Conservation (phyloP, 331 rosid genomes). For the Dryas integrifolia region DNA sequence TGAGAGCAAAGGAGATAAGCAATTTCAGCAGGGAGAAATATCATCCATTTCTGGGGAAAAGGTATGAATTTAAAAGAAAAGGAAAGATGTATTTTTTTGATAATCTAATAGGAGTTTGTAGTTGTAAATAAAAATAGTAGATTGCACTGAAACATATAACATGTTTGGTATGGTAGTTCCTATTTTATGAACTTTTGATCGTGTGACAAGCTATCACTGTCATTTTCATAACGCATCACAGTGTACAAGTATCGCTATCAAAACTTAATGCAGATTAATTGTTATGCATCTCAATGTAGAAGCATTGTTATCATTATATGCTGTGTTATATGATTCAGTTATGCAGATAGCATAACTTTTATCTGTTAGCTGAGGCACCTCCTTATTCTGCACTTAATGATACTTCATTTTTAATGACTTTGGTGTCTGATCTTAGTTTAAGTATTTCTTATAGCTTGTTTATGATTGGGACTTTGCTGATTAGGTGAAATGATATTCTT, state of each 20-base stretch:
- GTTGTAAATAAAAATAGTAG: not conserved
- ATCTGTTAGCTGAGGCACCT: too few species aligned
- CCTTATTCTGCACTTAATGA: too few species aligned
- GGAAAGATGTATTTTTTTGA: not conserved
- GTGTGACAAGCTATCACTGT: not conserved
- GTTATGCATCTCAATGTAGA: not conserved
- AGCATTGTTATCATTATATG: not conserved
- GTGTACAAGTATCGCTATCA: not conserved
- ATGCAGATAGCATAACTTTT: too few species aligned
- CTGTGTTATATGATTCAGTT: too few species aligned
- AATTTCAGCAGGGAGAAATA: constrained; percentile 36
- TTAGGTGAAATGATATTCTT: too few species aligned
- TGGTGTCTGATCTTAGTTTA: too few species aligned
- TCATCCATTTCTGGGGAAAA: constrained; percentile 37
- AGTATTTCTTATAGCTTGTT: too few species aligned
- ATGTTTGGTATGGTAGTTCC: not conserved
- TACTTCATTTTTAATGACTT: too few species aligned
- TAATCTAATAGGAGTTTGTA: not conserved
- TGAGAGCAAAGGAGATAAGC: constrained; percentile 31
- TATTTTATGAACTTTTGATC: not conserved
- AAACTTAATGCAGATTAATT: too few species aligned
- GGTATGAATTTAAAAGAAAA: constrained; percentile 37
- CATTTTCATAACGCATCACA: not conserved
- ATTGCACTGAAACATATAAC: not conserved
- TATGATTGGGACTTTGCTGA: too few species aligned